Evolutionary conservation across 2,329 filamentous ascomycete species (phyloP).

Genomic region (Camptophora hylomeconis): DNA sequence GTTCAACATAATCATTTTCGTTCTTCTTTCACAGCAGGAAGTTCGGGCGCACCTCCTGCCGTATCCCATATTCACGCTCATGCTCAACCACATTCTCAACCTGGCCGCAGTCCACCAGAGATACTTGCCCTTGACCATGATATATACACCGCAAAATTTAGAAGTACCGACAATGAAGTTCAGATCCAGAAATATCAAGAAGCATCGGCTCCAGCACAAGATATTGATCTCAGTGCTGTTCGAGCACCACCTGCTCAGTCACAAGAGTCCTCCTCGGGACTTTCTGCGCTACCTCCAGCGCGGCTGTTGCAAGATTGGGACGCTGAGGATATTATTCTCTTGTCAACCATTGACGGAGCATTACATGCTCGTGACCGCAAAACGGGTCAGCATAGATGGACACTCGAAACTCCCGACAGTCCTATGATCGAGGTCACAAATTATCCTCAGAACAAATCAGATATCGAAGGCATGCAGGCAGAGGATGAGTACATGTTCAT

Average conservation of each 20-base stretch:
- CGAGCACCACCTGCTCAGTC: slow-evolving; percentile 77
- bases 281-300: slow-evolving; percentile 80
- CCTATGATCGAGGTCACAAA: slow-evolving; percentile 88
- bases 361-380: slow-evolving; percentile 82
- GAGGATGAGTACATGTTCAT: slow-evolving; percentile 90
- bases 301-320: slow-evolving; percentile 98
- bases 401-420: slow-evolving; percentile 60
- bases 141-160: slow-evolving; percentile 15
- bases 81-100: slow-evolving; percentile 10
- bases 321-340: slow-evolving; percentile 98
- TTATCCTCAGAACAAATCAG: slow-evolving; percentile 55
- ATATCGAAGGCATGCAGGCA: slow-evolving; percentile 40
- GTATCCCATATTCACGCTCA: slow-evolving; percentile 8
- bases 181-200: slow-evolving; percentile 11
- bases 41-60: slow-evolving; percentile 9
- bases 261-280: slow-evolving; percentile 49
- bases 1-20: slow-evolving; percentile 7
- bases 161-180: slow-evolving; percentile 16
- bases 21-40: slow-evolving; percentile 3
- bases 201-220: slow-evolving; percentile 83
- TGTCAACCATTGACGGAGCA: slow-evolving; percentile 98
- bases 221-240: slow-evolving; percentile 57
- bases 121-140: slow-evolving; percentile 17
- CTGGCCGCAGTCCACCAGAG: slow-evolving; percentile 19
- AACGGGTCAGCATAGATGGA: slow-evolving; percentile 70